Conservation (phyloP, 441 rosid genomes). For the Codiaeum variegatum region DNA sequence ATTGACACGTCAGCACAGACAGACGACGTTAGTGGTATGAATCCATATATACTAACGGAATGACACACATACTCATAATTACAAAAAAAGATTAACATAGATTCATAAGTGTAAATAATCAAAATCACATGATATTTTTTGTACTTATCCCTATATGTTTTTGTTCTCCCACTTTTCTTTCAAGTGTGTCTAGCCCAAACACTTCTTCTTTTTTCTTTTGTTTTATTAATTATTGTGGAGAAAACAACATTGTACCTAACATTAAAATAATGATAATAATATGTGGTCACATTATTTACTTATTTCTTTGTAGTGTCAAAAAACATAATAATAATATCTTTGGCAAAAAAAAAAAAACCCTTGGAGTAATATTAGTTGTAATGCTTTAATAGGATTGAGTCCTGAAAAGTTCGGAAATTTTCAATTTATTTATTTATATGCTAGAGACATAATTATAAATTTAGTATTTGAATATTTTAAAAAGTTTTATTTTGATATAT, state of each 20-base stretch:
- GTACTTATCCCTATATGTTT: not conserved
- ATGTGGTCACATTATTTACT: not conserved
- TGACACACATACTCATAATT: too few relatives aligned
- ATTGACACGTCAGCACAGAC: too few relatives aligned
- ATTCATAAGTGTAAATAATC: too few relatives aligned
- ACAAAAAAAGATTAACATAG: too few relatives aligned
- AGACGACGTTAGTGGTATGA: too few relatives aligned
- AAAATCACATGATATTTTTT: too few relatives aligned
- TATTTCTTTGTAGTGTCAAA: not conserved
- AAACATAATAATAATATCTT: not conserved
- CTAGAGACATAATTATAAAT: not conserved
- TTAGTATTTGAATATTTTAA: not conserved
- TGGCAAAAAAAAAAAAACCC: too few relatives aligned
- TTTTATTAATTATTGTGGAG: not conserved
- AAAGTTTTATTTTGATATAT: too few relatives aligned
- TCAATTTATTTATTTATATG: not conserved
- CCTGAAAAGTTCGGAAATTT: not conserved
- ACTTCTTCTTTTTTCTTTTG: not conserved
- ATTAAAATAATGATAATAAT: too few relatives aligned
- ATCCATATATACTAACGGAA: too few relatives aligned
- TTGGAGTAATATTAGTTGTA: too few relatives aligned
- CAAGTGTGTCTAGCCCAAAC: not conserved
- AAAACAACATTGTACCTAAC: not conserved
- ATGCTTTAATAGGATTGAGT: not conserved
- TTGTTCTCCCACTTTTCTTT: slow-evolving; percentile 7